Percentiles rank a stretch among this genome's conserved stretches.
phyloP scores from a whole-genome alignment of 805 yeast species.

The Tetrapisispora pingtungensis region DNA sequence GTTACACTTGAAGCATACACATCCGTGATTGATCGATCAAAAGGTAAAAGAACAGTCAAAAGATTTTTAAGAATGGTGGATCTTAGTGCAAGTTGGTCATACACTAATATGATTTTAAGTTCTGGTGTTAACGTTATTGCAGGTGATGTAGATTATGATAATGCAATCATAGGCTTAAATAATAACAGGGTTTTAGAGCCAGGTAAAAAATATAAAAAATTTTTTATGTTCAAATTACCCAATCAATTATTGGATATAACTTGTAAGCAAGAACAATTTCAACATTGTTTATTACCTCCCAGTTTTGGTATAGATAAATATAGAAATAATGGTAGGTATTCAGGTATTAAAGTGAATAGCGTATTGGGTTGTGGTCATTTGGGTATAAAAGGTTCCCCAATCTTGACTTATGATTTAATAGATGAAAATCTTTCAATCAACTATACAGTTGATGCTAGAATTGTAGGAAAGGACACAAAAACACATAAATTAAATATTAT shows the following conservation, averaged over 20 bases:
- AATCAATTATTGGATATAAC: conserved; percentile 41
- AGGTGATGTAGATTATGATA: conserved; percentile 39
- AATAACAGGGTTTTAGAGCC: conserved; percentile 41
- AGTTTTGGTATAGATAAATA: conserved; percentile 32
- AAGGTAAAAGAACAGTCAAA: conserved; percentile 32
- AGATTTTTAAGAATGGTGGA: conserved; percentile 53
- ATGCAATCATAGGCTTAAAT: conserved; percentile 40
- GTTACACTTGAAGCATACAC: conserved; percentile 39
- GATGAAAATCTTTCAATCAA: conserved; percentile 38
- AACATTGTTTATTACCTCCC: conserved; percentile 34
- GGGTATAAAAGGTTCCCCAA: conserved; percentile 43
- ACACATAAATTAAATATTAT: conserved; percentile 25
- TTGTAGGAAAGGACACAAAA: conserved; percentile 37
- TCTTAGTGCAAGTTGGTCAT: conserved; percentile 44
- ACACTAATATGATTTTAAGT: conserved; percentile 41
- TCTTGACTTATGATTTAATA: conserved; percentile 41
- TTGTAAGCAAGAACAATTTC: conserved; percentile 37
- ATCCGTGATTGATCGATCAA: conserved; percentile 25
- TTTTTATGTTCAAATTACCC: conserved; percentile 50
- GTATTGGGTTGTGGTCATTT: conserved; percentile 41
- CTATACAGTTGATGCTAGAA: conserved; percentile 47
- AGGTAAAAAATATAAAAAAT: conserved; percentile 42
- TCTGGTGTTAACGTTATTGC: conserved; percentile 41
- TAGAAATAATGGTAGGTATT: conserved; percentile 25
- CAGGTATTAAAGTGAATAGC: conserved; percentile 25